Evolutionary conservation across 2,329 filamentous ascomycete species (phyloP).

Genomic region (Stachybotrys chlorohalonatus): DNA sequence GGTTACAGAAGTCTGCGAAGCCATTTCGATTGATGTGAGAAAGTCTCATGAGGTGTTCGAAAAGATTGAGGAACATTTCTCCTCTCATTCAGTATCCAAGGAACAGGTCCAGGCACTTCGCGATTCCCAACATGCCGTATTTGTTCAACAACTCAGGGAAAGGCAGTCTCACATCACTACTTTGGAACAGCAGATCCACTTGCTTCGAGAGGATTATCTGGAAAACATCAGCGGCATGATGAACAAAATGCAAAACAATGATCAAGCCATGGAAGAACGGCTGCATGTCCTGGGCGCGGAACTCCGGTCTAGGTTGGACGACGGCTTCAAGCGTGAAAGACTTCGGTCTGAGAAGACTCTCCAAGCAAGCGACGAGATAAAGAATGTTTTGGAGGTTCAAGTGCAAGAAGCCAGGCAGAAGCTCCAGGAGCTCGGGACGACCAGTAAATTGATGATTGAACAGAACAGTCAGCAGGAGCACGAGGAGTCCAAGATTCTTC

Average conservation of each 20-base stretch:
- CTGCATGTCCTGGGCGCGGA: constrained; percentile 8
- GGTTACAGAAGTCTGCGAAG: not conserved
- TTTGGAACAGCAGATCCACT: constrained; percentile 11
- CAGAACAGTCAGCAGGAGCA: constrained; percentile 7
- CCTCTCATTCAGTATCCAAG: constrained; percentile 3
- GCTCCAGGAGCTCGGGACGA: constrained; percentile 2
- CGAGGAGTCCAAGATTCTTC: constrained; percentile 4
- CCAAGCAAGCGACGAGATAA: constrained; percentile 4
- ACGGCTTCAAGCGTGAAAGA: constrained; percentile 11
- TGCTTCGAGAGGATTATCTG: constrained; percentile 7
- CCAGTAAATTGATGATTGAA: constrained; percentile 2
- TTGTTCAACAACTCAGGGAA: constrained; percentile 9
- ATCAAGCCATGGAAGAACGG: constrained; percentile 6
- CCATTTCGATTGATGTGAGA: constrained; percentile 2
- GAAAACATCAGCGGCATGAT: constrained; percentile 10
- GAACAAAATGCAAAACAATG: constrained; percentile 2
- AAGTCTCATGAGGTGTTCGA: constrained; percentile 6
- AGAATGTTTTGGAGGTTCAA: constrained; percentile 8
- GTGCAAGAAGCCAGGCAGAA: constrained; percentile 11
- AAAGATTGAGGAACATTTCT: constrained; percentile 7
- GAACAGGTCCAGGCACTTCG: constrained; percentile 1
- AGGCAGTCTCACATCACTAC: constrained; percentile 10
- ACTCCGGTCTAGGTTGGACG: constrained; percentile 11
- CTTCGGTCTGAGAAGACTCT: constrained; percentile 5
- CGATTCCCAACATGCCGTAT: constrained; percentile 3